Conservation (phyloP, 169 alveolate genomes). For the Hammondia hammondi region DNA sequence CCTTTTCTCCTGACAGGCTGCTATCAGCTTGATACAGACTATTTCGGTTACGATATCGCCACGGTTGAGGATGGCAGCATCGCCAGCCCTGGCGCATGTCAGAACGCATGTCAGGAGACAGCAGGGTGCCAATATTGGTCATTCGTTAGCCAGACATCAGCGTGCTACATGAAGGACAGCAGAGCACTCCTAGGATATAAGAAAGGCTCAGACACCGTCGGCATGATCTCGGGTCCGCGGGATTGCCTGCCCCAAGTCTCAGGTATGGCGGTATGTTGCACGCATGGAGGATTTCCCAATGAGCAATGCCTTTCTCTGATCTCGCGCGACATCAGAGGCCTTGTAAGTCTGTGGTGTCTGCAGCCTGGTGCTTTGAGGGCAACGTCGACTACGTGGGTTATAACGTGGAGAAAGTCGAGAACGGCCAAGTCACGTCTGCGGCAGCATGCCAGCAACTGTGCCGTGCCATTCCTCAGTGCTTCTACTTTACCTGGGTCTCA, state of each 20-base stretch:
- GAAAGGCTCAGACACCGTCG: not conserved
- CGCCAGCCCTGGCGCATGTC: not conserved
- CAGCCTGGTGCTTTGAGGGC: constrained; percentile 40
- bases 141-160: not conserved
- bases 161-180: constrained; percentile 6
- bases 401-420: constrained; percentile 29
- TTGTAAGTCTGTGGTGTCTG: not conserved
- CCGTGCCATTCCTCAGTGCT: not conserved
- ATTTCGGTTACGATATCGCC: not conserved
- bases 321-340: no score
- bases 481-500: constrained; percentile 36
- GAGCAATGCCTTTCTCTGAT: not conserved
- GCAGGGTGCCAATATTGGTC: not conserved
- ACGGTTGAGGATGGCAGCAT: not conserved
- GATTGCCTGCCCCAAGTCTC: constrained; percentile 7
- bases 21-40: not conserved
- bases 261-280: not conserved
- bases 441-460: constrained; percentile 42
- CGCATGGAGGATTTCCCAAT: not conserved
- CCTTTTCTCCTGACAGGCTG: not conserved
- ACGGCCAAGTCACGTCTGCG: constrained; percentile 29
- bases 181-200: constrained; percentile 5
- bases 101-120: not conserved
- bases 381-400: constrained; percentile 51
- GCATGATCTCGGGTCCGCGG: constrained; percentile 38